Base-by-base conservation (phyloP, 2,329 filamentous ascomycete genomes). In the Chaetomiaceae sp. region DNA sequence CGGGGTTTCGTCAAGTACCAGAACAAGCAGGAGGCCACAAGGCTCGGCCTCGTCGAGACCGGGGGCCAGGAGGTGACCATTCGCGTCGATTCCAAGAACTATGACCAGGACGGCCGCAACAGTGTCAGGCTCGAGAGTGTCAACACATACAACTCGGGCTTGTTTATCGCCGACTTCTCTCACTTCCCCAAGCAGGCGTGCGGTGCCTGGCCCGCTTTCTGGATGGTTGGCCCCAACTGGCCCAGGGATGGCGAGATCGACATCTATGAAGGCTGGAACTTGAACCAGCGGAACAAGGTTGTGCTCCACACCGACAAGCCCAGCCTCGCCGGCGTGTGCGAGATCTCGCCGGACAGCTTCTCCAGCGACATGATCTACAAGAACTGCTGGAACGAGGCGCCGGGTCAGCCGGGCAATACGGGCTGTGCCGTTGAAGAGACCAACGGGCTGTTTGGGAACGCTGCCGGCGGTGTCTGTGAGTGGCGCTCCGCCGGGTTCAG, bases 161-260 rank as follows among this genome's bases (percentile, higher is more conserved):
- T 90, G 25, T 78, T 90, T 62, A 80, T 90, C 38, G 74, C 85
- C 40, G 82, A 89, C 64, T 80, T 90, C 58, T 75, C 72, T 13
- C 85, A 90, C 62, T 82, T 90, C 71, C 86, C 87, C 27, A 75
- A 73, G 51, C 75, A 77, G 9, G 72, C 75, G 38, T 90, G 87
- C 61, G 86, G 87, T 46, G 75, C 79, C 7, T 90, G 87, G 87
- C 87, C 87, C 4, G 84, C 86, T 70, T 76, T 85, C 67, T 80
- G 77, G 77, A 73, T 75, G 48, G 72, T 72, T 43, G 77, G 76
- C 29, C 61, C 68, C 32, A 66, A 74, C 57, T 87, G 84, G 84
- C 84, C 84, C 10, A 68, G 66, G 21, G 73, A 74, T 53, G 85
- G 84, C 53, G 84, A 87, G 68, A 76, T 87, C 58, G 84, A 87